Percentiles rank a stretch among this genome's conserved stretches.
Conservation (phyloP, 257 asterid species). For the Avicennia marina region DNA sequence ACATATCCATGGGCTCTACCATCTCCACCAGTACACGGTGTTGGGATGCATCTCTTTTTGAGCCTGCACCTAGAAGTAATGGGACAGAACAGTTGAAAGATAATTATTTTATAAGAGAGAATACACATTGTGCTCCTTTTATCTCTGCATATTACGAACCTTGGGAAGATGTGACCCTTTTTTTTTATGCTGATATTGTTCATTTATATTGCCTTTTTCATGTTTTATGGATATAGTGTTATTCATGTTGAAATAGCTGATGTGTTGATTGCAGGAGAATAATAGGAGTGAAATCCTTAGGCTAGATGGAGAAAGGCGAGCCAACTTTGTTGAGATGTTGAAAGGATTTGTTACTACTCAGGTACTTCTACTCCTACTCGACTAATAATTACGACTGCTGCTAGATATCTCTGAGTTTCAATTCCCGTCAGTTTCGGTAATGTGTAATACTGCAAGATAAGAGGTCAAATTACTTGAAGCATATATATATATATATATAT, state of each 20-base stretch:
- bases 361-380: constrained; percentile 39
- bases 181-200: neutral
- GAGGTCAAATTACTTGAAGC: too few relatives aligned
- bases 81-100: too few relatives aligned
- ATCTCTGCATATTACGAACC: too few relatives aligned
- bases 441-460: neutral
- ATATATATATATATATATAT: too few relatives aligned
- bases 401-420: constrained; percentile 3
- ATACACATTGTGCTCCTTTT: too few relatives aligned
- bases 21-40: too few relatives aligned
- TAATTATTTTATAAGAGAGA: too few relatives aligned
- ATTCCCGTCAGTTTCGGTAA: too few relatives aligned
- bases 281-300: constrained; percentile 78
- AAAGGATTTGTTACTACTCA: constrained; percentile 78
- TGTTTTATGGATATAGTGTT: constrained; percentile 1
- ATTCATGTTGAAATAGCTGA: constrained; percentile 11
- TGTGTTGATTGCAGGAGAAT: constrained; percentile 72
- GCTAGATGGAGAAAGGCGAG: constrained; percentile 67
- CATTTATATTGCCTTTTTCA: constrained; percentile 1
- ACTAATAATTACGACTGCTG: neutral
- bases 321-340: constrained; percentile 77
- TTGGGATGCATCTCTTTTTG: too few relatives aligned
- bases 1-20: too few relatives aligned
- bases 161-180: too few relatives aligned
- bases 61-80: too few relatives aligned